Evolutionary conservation across 23 red algal species (phyloP), one percentile per base, ranked within the genome.

Genomic region (Cyanidioschyzon merolae): DNA sequence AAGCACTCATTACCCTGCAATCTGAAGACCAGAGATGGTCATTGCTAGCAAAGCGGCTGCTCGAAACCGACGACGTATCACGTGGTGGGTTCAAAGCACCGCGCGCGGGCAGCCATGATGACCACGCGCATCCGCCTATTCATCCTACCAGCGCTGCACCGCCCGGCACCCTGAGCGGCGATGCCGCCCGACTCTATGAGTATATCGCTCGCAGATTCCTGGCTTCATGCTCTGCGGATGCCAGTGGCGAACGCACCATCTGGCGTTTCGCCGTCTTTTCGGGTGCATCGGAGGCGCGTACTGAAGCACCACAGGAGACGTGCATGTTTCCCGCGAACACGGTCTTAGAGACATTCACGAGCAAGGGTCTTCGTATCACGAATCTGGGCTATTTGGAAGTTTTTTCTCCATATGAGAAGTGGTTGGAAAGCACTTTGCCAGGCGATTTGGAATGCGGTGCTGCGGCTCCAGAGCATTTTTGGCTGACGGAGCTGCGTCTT

Each of bases 41-140:
- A 12, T 27, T 51, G 34, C 90, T 90, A 80, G 93, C 86, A 1
- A 16, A 30, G 26, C 82, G 79, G 16, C 84, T 97, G 1, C 34
- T 90, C 32, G 80, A 80, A 29, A 63, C 75, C 15, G 67, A 76
- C 38, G 67, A 68, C 51, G 7, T n/a, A 34, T 39, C 88, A 79
- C 7, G 25, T 82, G 7, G 80, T 24, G 75, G 78, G 17, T 95
- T 95, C 77, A 76, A 34, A n/a, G 82, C 82, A 79, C 93, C 93
- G 37, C 83, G 93, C 0, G 34, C 75, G 32, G 93, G 93, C 0
- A 39, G 36, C 15, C 67, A 85, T 39, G 82, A 97, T 68, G 93
- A 97, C 50, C 74, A 76, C 24, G 93, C 93, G 34, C 93, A 97
- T 67, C 93, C 93, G 50, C 93, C 93, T 2, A 97, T 97, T 39